Evolutionary conservation across 257 asterid species (phyloP), one percentile per base, ranked within the genome.

Genomic region (Solanum virginianum): DNA sequence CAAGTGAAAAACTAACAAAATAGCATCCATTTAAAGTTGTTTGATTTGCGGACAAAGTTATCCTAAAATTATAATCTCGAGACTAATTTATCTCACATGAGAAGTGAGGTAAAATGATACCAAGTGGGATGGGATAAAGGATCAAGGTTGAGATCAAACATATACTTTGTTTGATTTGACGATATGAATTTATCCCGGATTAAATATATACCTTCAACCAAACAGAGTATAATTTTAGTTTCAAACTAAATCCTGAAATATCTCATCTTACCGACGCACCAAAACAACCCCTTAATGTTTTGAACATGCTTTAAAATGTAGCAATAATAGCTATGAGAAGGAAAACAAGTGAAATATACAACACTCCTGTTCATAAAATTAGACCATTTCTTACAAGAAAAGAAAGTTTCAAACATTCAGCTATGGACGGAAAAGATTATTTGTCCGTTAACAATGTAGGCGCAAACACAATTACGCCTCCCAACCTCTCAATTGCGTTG

Each of bases 401-500:
- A 14, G 62, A 10, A 43, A 71, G 56, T 45, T 72, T 8, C 7
- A 77, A 53, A 79, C 22, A 29, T 79, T 79, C 49, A 79, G 45
- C 17, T 53, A 17, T 0, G 59, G 41, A 24, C 8, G 17, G 18
- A 29, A 51, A 5, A 26, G 17, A 77, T 15, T 17, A 77, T 77
- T 77, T 18, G 45, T n/a, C 49, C 16, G 26, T 20, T 17, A 2
- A 41, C 83, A 79, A 26, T 3, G 26, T 14, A 53, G 11, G 41
- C 18, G 41, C 18, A 36, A 65, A 49, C 36, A 22, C 1, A 17
- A 6, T 87, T 85, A 94, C 20, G 97, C 98, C 85, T 94, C 98
- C 99, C 99, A 95, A 22, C 99, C 99, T 87, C 99, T 91, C 66
- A 94, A 86, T 26, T 85, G 57, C 6, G 97, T 93, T 20, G 99